Evolutionary conservation across 129 eudicot species (phyloP).

Genomic region (Pittosporum tobira): DNA sequence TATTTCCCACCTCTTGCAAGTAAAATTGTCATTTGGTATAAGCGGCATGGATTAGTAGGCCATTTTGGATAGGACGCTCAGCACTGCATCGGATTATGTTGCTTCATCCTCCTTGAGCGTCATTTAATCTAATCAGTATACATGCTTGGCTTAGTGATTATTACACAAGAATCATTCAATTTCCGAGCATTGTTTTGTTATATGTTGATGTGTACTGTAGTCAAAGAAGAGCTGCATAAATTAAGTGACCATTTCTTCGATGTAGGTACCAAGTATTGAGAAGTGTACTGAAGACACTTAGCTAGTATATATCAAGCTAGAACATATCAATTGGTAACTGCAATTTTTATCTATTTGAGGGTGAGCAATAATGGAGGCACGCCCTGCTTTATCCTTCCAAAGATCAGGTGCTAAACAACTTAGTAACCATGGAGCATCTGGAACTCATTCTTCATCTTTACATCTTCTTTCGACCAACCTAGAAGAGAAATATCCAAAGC

Average conservation of each 20-base stretch:
- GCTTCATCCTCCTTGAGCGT: no score
- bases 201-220: no score
- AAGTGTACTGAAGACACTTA: slow-evolving; percentile 15
- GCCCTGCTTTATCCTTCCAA: slow-evolving; percentile 50
- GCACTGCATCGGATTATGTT: no score
- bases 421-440: slow-evolving; percentile 35
- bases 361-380: slow-evolving; percentile 59
- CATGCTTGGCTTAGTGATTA: no score
- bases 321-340: neutral
- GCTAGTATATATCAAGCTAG: slow-evolving; percentile 5
- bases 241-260: neutral
- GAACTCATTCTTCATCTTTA: slow-evolving; percentile 36
- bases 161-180: no score
- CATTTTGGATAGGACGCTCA: no score
- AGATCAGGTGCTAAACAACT: slow-evolving; percentile 46
- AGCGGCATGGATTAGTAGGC: no score
- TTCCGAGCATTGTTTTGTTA: no score
- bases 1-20: no score
- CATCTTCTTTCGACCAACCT: slow-evolving; percentile 28
- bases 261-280: slow-evolving; percentile 4
- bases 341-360: neutral
- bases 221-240: no score
- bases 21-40: no score
- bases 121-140: no score
- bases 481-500: slow-evolving; percentile 45